These are phyloP conservation scores for Periconia macrospinosa DNA, from an alignment of 2,329 filamentous ascomycete species.

Conservation along the genomic window DNA sequence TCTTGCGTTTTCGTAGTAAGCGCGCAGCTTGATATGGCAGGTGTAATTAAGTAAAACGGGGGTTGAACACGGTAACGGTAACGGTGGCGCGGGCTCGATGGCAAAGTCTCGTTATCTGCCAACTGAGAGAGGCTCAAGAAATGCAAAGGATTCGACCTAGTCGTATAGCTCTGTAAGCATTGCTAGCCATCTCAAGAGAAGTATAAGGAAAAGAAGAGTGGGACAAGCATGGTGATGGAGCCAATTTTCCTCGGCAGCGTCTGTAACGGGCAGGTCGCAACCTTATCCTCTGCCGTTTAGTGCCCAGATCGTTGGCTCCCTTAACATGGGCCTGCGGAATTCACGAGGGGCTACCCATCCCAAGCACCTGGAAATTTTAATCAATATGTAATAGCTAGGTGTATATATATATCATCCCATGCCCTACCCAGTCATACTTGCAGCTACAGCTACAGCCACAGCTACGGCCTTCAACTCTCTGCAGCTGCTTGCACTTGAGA, in stretches of 20 bases:
- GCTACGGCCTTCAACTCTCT: not conserved
- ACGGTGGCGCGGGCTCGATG: no score
- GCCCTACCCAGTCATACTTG: not conserved
- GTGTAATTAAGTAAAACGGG: not conserved
- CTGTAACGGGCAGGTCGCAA: not conserved
- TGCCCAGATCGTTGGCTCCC: not conserved
- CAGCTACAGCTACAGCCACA: not conserved
- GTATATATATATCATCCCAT: not conserved
- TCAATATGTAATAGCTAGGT: not conserved
- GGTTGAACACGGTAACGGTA: no score
- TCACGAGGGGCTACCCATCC: not conserved
- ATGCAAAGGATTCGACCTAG: not conserved
- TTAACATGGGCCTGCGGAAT: no score
- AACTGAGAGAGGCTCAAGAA: no score
- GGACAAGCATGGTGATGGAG: not conserved
- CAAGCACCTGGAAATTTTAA: not conserved
- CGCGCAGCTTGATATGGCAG: not conserved
- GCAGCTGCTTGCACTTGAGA: slow-evolving; percentile 8
- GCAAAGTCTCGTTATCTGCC: not conserved
- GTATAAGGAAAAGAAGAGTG: not conserved
- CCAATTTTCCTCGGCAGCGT: not conserved
- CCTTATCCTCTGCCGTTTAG: not conserved
- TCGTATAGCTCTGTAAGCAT: not conserved
- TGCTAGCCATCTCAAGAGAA: not conserved
- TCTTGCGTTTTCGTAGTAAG: not conserved